Base-by-base conservation (phyloP, 2,329 filamentous ascomycete genomes). In the Colletotrichum gigasporum region DNA sequence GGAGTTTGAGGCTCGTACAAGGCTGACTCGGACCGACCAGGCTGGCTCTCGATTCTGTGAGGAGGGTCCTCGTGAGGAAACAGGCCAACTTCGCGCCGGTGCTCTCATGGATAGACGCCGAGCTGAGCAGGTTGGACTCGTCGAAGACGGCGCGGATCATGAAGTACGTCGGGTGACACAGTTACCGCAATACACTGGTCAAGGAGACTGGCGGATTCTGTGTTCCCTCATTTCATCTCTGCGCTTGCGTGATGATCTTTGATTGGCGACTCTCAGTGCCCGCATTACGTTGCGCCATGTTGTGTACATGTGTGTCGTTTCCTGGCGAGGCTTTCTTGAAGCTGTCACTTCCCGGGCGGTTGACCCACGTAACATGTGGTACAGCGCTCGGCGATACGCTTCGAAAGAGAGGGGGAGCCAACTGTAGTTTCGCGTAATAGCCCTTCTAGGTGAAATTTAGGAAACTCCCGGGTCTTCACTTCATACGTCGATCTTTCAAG, bases 31-130 rank as follows among this genome's bases (percentile, higher is more conserved):
- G 39, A 22, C 39, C 20, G 18, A 5, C 26, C 37, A 60, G 65
- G 65, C 45, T 68, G 11, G 66, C 54, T 3, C 52, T 67, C 35
- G 54, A 65, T 14, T 64, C 66, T 9, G 24, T 48, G 41, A 54
- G 44, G 32, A 51, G 26, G 37, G 44, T 51, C 3, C 14, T 68
- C 14, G 14, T 22, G 5, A 54, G 37, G 14, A 64, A 35, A 35
- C 64, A 68, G 47, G 48, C 66, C 16, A 56, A 55, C 12, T 64
- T 67, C n/a, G 26, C 42, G 3, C 28, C 47, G 10, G 55, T 68
- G 3, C 22, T 68, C 5, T 45, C 35, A 4, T 67, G 66, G 64
- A 45, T 68, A 2, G 35, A 52, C 11, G 18, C 16, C 4, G 64
- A 68, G 45, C 16, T 65, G 1, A 28, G 54, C 20, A 47, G 9